Percentiles rank a stretch among this genome's conserved stretches.
Evolutionary conservation across 176 grass and related monocot species (phyloP).

Genomic region (Aegilops sharonensis): DNA sequence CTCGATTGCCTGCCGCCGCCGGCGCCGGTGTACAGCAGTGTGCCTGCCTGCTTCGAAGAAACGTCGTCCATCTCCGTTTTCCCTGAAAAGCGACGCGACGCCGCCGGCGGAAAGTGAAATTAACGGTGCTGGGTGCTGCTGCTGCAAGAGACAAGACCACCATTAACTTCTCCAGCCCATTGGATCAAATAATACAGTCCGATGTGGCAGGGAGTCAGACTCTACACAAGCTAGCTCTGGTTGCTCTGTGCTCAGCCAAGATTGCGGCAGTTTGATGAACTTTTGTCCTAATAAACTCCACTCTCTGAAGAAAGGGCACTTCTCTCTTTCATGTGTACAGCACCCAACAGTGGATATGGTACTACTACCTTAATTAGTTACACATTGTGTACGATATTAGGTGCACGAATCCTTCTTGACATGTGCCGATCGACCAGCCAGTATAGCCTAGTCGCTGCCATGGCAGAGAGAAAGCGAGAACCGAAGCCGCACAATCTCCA

Average conservation of each 20-base stretch:
- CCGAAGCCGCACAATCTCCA: slow-evolving; percentile 22
- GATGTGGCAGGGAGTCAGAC: slow-evolving; percentile 19
- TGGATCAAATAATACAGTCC: no score
- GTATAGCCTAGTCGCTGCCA: neutral
- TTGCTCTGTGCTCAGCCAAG: no score
- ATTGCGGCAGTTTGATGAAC: neutral
- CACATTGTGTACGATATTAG: neutral
- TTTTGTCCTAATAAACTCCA: neutral
- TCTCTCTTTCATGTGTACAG: slow-evolving; percentile 2
- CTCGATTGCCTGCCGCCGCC: neutral
- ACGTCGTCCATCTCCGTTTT: neutral
- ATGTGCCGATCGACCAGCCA: neutral
- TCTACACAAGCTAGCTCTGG: no score
- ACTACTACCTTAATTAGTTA: neutral
- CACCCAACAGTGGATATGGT: neutral
- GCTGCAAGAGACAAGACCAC: neutral
- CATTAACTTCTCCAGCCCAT: neutral
- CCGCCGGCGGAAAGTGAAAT: neutral
- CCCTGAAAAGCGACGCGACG: neutral
- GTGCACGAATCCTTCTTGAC: slow-evolving; percentile 28
- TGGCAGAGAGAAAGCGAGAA: neutral
- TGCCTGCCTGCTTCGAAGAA: neutral
- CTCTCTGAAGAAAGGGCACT: neutral
- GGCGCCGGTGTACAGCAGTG: no score
- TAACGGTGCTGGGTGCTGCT: neutral